Percentiles rank a stretch among this genome's conserved stretches.
Conservation (phyloP, 164 flowering plant species). For the Nymphaea colorata region DNA sequence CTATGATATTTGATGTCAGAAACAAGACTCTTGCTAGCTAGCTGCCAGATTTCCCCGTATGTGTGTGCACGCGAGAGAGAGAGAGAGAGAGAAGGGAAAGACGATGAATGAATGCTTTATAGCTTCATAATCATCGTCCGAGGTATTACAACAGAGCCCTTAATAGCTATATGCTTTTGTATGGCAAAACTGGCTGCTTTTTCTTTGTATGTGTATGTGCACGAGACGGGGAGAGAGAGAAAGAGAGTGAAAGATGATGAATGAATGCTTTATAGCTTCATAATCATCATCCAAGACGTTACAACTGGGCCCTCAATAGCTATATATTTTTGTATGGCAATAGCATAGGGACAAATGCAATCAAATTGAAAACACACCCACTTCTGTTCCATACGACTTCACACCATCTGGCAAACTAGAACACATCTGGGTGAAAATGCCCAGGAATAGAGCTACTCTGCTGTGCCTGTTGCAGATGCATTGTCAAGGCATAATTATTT, state of each 20-base stretch:
- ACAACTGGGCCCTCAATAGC: not conserved
- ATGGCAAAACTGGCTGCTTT: too few relatives aligned
- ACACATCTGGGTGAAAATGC: slow-evolving; percentile 18
- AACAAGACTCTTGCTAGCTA: too few relatives aligned
- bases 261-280: not conserved
- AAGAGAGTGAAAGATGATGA: too few relatives aligned
- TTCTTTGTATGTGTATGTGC: too few relatives aligned
- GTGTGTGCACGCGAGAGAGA: not conserved
- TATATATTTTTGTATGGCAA: too few relatives aligned
- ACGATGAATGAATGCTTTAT: not conserved
- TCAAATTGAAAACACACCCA: not conserved
- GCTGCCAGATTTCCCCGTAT: too few relatives aligned
- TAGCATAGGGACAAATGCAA: not conserved
- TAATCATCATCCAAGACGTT: not conserved
- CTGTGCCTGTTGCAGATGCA: slow-evolving; percentile 19
- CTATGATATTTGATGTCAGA: too few relatives aligned
- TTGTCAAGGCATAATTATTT: slow-evolving; percentile 17
- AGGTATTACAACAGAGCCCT: not conserved
- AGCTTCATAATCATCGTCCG: not conserved
- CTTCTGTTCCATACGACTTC: not conserved
- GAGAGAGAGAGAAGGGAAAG: not conserved
- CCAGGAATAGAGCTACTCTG: slow-evolving; percentile 15
- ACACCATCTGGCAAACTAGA: slow-evolving; percentile 4
- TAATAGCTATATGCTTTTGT: not conserved
- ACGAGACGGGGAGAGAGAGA: not conserved